Evolutionary conservation across 2,329 filamentous ascomycete genomes (phyloP).

Genomic region (Fusarium tuaranense): DNA sequence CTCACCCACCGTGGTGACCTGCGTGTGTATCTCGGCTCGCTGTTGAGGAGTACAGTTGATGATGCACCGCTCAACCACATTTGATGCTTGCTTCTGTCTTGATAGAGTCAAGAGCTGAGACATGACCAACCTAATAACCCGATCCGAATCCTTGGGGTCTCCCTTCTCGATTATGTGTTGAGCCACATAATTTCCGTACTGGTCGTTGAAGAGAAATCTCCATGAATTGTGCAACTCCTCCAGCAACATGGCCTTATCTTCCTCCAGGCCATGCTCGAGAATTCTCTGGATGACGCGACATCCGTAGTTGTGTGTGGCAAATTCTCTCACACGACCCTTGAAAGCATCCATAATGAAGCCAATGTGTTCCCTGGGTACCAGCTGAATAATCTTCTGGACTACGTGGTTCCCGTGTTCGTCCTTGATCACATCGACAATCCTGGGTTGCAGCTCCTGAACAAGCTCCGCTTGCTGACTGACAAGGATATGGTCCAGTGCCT

Average conservation of each 20-base stretch:
- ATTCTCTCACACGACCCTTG: conserved; percentile 76
- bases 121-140: conserved; percentile 80
- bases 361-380: conserved; percentile 79
- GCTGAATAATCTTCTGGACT: conserved; percentile 92
- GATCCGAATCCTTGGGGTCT: conserved; percentile 75
- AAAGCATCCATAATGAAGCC: conserved; percentile 88
- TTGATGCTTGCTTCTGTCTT: conserved; percentile 96
- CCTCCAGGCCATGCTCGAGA: conserved; percentile 82
- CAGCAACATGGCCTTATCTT: conserved; percentile 79
- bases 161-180: conserved; percentile 91
- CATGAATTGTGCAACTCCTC: conserved; percentile 82
- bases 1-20: conserved; percentile 69
- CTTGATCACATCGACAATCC: conserved; percentile 82
- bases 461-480: conserved; percentile 91
- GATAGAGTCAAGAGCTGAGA: conserved; percentile 79
- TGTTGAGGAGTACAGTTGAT: conserved; percentile 76
- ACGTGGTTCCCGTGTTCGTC: conserved; percentile 97
- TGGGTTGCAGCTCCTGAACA: conserved; percentile 82
- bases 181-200: conserved; percentile 96
- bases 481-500: conserved; percentile 90
- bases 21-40: conserved; percentile 74
- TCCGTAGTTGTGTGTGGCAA: conserved; percentile 85
- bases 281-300: conserved; percentile 95
- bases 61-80: conserved; percentile 96
- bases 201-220: conserved; percentile 80